Percentiles rank a stretch among this genome's conserved stretches.
Evolutionary conservation across 1,284 basidiomycete species (phyloP).

Genomic region (Wallemia mellicola): DNA sequence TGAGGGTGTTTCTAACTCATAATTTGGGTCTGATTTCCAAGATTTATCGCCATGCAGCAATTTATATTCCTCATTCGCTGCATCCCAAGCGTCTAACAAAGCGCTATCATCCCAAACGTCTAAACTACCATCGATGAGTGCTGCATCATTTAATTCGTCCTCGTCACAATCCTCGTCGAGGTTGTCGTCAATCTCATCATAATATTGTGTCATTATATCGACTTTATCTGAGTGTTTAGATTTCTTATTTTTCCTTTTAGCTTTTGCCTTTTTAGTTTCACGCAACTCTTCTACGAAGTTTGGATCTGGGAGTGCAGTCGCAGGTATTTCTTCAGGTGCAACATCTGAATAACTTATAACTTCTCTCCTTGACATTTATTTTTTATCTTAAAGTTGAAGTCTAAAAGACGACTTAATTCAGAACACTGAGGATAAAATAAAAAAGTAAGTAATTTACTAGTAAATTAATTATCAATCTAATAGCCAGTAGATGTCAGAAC

Average conservation of each 20-base stretch:
- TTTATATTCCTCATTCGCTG: neutral
- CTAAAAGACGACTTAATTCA: no score
- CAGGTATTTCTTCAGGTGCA: neutral
- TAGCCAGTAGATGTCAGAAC: constrained; percentile 34
- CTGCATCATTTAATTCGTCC: neutral
- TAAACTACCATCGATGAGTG: neutral
- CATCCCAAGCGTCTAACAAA: neutral
- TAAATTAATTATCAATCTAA: neutral
- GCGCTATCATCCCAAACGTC: neutral
- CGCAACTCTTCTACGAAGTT: neutral
- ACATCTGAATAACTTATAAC: neutral
- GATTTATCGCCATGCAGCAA: neutral
- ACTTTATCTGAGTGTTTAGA: neutral
- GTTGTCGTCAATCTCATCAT: neutral
- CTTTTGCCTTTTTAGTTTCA: neutral
- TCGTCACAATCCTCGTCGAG: neutral
- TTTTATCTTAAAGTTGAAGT: neutral
- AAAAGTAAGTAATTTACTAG: neutral
- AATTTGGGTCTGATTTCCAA: neutral
- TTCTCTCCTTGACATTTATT: neutral
- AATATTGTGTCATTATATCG: neutral
- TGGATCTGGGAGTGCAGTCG: neutral
- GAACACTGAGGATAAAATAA: neutral
- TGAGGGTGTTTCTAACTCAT: neutral
- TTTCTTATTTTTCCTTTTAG: neutral